A percentile compares a stretch with the other conserved stretches of the same genome.
phyloP scores from a whole-genome alignment of 306 rosid species.

The Alnus rubra region DNA sequence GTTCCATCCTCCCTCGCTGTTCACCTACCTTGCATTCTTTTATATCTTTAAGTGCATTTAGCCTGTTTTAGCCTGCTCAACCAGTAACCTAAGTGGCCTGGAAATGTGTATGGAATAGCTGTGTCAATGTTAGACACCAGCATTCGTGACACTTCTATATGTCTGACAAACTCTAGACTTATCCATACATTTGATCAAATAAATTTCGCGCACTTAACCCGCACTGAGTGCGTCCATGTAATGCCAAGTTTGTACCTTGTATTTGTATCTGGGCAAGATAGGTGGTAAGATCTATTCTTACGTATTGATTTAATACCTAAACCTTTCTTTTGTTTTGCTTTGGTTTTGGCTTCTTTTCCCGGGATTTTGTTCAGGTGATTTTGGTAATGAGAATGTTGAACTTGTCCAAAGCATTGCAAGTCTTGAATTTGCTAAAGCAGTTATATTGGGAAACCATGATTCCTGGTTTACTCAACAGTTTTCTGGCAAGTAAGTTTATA shows the following conservation, averaged over 20 bases:
- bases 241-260: neutral
- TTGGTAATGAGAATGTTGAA: constrained; percentile 90
- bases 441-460: constrained; percentile 91
- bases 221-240: no score
- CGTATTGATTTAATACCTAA: constrained; percentile 18
- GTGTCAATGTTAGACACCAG: constrained; percentile 7
- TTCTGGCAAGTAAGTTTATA: constrained; percentile 66
- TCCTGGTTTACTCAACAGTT: constrained; percentile 79
- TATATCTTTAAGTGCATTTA: constrained; percentile 25
- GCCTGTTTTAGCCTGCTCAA: constrained; percentile 20
- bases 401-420: constrained; percentile 74
- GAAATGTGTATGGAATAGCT: constrained; percentile 20
- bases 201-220: no score
- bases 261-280: neutral
- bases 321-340: constrained; percentile 3
- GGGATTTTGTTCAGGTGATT: constrained; percentile 64
- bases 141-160: constrained; percentile 17
- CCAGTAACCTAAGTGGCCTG: constrained; percentile 25
- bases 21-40: constrained; percentile 25
- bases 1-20: constrained; percentile 36
- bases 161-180: constrained; percentile 17
- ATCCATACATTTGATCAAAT: neutral
- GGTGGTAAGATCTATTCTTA: constrained; percentile 13
- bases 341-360: constrained; percentile 15
- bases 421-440: constrained; percentile 70